Base-by-base conservation (phyloP, 108 stramenopile genomes). In the Bacterosira constricta region DNA sequence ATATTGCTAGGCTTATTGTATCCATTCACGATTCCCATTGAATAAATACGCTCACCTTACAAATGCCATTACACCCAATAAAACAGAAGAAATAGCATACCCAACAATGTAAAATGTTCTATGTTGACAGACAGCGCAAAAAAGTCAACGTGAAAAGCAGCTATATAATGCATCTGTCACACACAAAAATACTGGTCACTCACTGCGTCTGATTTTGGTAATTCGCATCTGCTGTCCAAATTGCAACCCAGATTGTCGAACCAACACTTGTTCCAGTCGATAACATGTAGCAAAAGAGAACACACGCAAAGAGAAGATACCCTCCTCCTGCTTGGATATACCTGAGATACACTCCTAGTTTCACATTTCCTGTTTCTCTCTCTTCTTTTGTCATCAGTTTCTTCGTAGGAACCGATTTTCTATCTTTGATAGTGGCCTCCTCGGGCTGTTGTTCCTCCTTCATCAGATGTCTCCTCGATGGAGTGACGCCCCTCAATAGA, bases 241-340 rank as follows among this genome's bases (percentile, higher is more conserved):
- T 66, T 9, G 87, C 77, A 27, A 90, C 66, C 90, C 87, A 88
- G 0, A 81, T 57, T 6, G 54, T 56, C 10, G 61, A 80, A 21
- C 73, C 60, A 36, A 89, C 49, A 51, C 55, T 70, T 13, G 73
- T 79, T 1, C 84, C 88, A 56, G 85, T 67, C 11, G 72, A 85
- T 25, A 88, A 51, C 11, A 92, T 56, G 55, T 77, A 92, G 18
- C 51, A 72, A 59, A 81, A 52, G 34, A 80, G 85, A 6, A 87
- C 80, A 18, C 68, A 57, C 23, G 51, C 25, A 63, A 88, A 88
- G 10, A 59, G 45, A 18, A 69, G 21, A 57, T 63, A 76, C 7
- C 89, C 89, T n/a, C 89, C 89, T 29, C 89, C 89, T 8, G 87
- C 75, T 35, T 69, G 32, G 1, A 88, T 62, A 58, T 88, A 90